Evolutionary conservation across 768 basidiomycete genomes (phyloP).

Genomic region (Postia placenta): DNA sequence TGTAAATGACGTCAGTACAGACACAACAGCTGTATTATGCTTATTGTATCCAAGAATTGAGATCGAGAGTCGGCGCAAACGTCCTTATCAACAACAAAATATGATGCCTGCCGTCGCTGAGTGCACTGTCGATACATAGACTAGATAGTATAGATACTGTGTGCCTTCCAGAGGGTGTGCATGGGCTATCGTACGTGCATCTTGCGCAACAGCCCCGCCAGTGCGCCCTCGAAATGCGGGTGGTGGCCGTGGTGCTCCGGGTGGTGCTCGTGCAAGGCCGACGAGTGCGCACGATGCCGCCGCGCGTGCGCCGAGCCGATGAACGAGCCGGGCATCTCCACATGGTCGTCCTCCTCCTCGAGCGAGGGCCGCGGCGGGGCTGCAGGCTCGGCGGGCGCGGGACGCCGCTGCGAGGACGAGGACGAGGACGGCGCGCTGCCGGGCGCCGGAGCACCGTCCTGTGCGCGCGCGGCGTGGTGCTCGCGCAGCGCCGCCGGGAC

Average conservation of each 20-base stretch:
- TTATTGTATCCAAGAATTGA: too few relatives aligned
- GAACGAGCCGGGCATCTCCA: constrained; percentile 51
- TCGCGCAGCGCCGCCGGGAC: constrained; percentile 13
- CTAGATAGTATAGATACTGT: too few relatives aligned
- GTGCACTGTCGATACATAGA: too few relatives aligned
- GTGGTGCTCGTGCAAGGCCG: too few relatives aligned
- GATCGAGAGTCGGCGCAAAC: too few relatives aligned
- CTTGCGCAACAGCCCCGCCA: constrained; percentile 11
- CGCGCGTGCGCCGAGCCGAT: constrained; percentile 14
- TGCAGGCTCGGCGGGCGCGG: constrained; percentile 1
- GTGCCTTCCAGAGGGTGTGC: too few relatives aligned
- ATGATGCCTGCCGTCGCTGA: too few relatives aligned
- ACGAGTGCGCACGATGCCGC: background rate
- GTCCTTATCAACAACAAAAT: too few relatives aligned
- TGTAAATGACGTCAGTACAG: too few relatives aligned
- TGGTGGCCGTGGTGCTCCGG: background rate
- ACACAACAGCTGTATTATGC: too few relatives aligned
- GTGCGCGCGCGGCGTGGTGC: constrained; percentile 1
- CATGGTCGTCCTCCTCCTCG: constrained; percentile 13
- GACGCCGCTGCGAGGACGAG: background rate
- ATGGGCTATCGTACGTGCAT: constrained; percentile 7
- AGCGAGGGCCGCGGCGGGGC: constrained; percentile 4
- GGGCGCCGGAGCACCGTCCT: background rate
- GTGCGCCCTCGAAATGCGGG: background rate
- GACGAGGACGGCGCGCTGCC: background rate